Percentiles rank a stretch among this genome's conserved stretches.
Conservation (phyloP, 306 rosid genomes). For the Lablab purpureus region DNA sequence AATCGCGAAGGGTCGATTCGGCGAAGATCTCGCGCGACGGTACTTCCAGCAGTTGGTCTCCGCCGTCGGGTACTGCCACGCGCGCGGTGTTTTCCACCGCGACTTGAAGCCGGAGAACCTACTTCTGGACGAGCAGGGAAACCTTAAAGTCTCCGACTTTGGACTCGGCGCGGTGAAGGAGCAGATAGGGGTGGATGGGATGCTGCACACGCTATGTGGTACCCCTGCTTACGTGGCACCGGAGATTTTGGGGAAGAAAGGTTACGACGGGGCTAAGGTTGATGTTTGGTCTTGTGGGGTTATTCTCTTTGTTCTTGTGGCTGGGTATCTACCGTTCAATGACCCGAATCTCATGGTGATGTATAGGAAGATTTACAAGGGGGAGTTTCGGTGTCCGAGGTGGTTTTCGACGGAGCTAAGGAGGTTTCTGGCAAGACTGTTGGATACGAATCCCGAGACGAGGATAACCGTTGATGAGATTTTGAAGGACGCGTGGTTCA, state of each 20-base stretch:
- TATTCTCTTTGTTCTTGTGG: conserved; percentile 63
- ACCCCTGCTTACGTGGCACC: conserved; percentile 93
- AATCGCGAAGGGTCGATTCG: conserved; percentile 59
- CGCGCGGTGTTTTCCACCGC: conserved; percentile 75
- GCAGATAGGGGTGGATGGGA: conserved; percentile 68
- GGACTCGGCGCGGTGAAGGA: conserved; percentile 70
- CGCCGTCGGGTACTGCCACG: conserved; percentile 78
- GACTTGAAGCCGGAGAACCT: conserved; percentile 80
- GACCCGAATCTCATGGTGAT: conserved; percentile 75
- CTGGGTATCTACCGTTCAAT: conserved; percentile 81
- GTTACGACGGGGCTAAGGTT: conserved; percentile 77
- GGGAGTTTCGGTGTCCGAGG: conserved; percentile 72
- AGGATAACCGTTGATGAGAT: conserved; percentile 73
- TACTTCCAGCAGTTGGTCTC: conserved; percentile 71
- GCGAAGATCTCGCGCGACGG: conserved; percentile 59
- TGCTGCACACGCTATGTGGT: conserved; percentile 79
- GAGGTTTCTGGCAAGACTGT: conserved; percentile 57
- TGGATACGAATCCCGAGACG: conserved; percentile 66
- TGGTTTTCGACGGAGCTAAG: conserved; percentile 69
- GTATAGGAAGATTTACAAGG: conserved; percentile 78
- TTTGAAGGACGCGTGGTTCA: conserved; percentile 67
- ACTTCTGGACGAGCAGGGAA: conserved; percentile 61
- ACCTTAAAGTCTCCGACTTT: conserved; percentile 72
- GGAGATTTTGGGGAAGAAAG: conserved; percentile 72
- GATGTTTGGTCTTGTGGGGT: conserved; percentile 84